Evolutionary conservation across 805 yeast species (phyloP).

Genomic region (Clavispora fructus): DNA sequence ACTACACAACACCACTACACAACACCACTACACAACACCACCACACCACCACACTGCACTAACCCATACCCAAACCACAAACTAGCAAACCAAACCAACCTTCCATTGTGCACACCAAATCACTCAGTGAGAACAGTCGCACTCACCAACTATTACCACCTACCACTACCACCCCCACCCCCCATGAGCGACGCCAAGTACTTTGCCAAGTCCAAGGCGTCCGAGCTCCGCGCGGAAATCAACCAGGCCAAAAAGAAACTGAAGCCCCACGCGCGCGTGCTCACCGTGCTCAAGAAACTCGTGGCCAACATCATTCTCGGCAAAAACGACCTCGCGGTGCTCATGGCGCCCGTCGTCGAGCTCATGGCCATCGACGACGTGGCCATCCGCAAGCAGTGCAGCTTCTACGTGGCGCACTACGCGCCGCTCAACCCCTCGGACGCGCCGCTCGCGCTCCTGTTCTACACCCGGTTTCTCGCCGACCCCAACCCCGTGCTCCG

Average conservation of each 20-base stretch:
- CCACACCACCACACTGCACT: no score
- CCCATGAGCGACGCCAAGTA: conserved; percentile 19
- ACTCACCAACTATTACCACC: background rate
- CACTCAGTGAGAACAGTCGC: no score
- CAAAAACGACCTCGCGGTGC: conserved; percentile 63
- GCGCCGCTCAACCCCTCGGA: conserved; percentile 53
- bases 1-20: no score
- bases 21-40: no score
- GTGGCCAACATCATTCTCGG: conserved; percentile 82
- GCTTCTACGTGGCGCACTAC: conserved; percentile 58
- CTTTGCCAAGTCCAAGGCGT: conserved; percentile 34
- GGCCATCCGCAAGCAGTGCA: conserved; percentile 68
- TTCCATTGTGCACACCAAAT: background rate
- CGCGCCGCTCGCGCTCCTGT: conserved; percentile 51
- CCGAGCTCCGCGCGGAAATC: conserved; percentile 37
- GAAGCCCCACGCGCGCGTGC: conserved; percentile 33
- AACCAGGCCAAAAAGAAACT: conserved; percentile 40
- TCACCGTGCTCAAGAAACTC: conserved; percentile 54
- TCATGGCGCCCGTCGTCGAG: conserved; percentile 59
- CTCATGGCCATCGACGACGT: conserved; percentile 54
- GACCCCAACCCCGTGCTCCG: conserved; percentile 46
- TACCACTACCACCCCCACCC: background rate
- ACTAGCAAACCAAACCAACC: no score
- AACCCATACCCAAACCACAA: no score
- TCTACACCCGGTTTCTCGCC: conserved; percentile 48